These are phyloP conservation scores for Tricholomella constricta DNA, from an alignment of 768 basidiomycete genomes.

Conservation along the genomic window DNA sequence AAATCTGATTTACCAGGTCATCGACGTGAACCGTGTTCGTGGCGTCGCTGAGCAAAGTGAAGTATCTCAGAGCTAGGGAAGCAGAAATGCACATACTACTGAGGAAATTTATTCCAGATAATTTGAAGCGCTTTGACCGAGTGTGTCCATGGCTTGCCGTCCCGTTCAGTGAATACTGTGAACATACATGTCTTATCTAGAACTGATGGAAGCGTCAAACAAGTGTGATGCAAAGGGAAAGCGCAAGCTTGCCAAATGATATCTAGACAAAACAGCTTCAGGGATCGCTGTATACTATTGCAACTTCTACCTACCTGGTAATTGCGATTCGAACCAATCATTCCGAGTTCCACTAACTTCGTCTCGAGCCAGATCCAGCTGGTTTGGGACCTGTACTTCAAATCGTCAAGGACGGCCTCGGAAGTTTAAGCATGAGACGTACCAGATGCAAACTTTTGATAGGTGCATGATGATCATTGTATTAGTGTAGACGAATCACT, in stretches of 20 bases:
- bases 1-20: constrained; percentile 57
- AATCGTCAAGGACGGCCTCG: neutral
- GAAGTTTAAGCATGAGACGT: neutral
- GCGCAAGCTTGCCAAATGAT: constrained; percentile 54
- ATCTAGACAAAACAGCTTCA: constrained; percentile 40
- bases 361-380: constrained; percentile 90
- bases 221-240: neutral
- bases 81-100: constrained; percentile 53
- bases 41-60: constrained; percentile 44
- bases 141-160: constrained; percentile 75
- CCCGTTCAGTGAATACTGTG: constrained; percentile 74
- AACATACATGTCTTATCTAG: constrained; percentile 91
- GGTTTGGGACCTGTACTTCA: constrained; percentile 70
- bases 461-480: neutral
- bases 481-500: neutral
- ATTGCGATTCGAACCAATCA: constrained; percentile 69
- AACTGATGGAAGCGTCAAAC: constrained; percentile 39
- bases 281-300: neutral
- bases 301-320: constrained; percentile 59
- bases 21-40: constrained; percentile 87
- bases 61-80: neutral
- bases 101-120: constrained; percentile 86
- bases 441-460: constrained; percentile 77
- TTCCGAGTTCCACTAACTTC: constrained; percentile 83
- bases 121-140: constrained; percentile 82